Conservation (phyloP, 768 basidiomycete genomes). For the Gymnopilus dilepis region DNA sequence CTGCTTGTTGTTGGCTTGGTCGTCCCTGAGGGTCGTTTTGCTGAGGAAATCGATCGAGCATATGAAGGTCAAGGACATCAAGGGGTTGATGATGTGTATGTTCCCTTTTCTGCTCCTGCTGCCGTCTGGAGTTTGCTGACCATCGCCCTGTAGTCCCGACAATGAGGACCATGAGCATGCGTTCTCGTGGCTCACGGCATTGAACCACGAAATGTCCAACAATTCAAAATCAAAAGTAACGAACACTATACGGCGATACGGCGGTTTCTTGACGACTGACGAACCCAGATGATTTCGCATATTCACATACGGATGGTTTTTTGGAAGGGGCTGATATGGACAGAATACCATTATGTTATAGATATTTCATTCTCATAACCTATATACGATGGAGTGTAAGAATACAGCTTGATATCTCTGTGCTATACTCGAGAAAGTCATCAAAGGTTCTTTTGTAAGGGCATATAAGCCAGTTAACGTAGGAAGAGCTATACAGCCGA, state of each 20-base stretch:
- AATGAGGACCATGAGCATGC: constrained; percentile 68
- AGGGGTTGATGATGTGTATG: constrained; percentile 76
- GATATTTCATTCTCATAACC: constrained; percentile 23
- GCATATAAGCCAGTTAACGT: constrained; percentile 60
- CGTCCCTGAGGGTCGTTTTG: constrained; percentile 62
- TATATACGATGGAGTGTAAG: constrained; percentile 50
- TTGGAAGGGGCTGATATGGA: background rate
- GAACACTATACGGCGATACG: background rate
- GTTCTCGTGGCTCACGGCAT: constrained; percentile 41
- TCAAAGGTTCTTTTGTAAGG: constrained; percentile 61
- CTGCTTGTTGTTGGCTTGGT: constrained; percentile 57
- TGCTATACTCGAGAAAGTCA: constrained; percentile 55
- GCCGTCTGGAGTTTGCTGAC: constrained; percentile 17
- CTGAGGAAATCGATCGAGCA: constrained; percentile 60
- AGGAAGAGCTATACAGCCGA: constrained; percentile 49
- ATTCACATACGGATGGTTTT: background rate
- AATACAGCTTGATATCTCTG: constrained; percentile 59
- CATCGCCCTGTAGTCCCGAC: constrained; percentile 53
- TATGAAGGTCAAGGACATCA: constrained; percentile 65
- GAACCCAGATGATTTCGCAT: constrained; percentile 1
- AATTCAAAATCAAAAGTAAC: constrained; percentile 2
- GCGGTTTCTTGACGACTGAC: background rate
- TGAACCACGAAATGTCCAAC: constrained; percentile 9
- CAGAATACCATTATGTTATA: background rate
- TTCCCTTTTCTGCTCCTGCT: constrained; percentile 20